Evolutionary conservation across 768 basidiomycete genomes (phyloP).

Genomic region (Gymnopilus junonius): DNA sequence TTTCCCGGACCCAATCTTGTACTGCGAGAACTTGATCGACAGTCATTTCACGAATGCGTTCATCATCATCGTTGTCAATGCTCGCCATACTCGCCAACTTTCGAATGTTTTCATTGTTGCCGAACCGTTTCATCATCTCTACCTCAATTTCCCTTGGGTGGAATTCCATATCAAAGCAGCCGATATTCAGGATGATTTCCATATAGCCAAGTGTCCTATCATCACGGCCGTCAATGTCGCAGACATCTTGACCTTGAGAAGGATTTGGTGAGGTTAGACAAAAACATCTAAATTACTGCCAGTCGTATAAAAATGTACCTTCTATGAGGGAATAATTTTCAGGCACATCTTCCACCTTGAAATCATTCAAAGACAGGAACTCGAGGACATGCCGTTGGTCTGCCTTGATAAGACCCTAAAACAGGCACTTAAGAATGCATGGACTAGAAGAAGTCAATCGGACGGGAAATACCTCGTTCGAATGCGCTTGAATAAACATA

Average conservation of each 20-base stretch:
- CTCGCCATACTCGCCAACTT: slow-evolving; percentile 4
- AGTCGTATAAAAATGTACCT: background rate
- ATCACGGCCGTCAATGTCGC: background rate
- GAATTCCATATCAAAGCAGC: background rate
- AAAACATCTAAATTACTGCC: background rate
- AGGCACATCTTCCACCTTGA: background rate
- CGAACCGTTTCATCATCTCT: background rate
- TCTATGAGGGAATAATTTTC: background rate
- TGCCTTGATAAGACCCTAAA: background rate
- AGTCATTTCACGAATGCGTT: slow-evolving; percentile 7
- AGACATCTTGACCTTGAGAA: background rate
- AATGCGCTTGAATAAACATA: slow-evolving; percentile 8
- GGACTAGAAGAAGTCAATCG: background rate
- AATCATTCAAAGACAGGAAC: background rate
- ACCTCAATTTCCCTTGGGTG: background rate
- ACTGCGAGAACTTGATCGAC: background rate
- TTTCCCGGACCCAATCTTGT: background rate
- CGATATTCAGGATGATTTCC: background rate
- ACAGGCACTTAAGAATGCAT: background rate
- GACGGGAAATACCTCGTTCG: background rate
- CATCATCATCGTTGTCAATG: background rate
- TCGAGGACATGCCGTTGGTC: background rate
- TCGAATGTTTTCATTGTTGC: background rate
- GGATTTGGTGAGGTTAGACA: background rate
- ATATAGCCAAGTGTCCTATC: background rate